Conservation (phyloP, 495 filamentous ascomycete species). For the Neurospora cerealis region DNA sequence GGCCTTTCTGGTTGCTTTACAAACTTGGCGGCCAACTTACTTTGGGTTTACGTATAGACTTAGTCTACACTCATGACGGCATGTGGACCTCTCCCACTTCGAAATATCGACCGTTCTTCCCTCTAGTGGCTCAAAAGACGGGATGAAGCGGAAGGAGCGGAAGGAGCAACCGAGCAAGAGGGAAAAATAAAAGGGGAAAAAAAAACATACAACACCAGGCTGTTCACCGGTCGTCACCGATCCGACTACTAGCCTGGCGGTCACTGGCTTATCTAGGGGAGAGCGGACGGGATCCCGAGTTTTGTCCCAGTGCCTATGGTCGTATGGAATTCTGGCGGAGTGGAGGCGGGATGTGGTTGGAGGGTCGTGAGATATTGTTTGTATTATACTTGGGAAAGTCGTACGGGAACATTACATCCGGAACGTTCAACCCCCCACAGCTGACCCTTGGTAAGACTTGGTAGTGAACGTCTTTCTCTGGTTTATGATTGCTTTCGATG, state of each 20-base stretch:
- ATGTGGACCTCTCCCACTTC: not conserved
- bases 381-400: not conserved
- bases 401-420: not conserved
- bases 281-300: slow-evolving; percentile 43
- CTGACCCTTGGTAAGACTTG: too few relatives aligned
- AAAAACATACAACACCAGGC: not conserved
- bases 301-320: slow-evolving; percentile 6
- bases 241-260: not conserved
- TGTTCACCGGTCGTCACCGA: not conserved
- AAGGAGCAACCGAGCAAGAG: too few relatives aligned
- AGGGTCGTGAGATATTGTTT: not conserved
- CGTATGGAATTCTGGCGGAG: not conserved
- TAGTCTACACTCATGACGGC: too few relatives aligned
- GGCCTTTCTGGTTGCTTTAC: too few relatives aligned
- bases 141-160: not conserved
- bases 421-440: too few relatives aligned
- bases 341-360: not conserved
- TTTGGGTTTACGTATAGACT: too few relatives aligned
- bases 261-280: slow-evolving; percentile 32
- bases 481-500: not conserved
- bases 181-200: not conserved
- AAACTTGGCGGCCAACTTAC: too few relatives aligned
- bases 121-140: too few relatives aligned
- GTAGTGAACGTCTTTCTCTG: too few relatives aligned
- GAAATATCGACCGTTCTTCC: not conserved